Evolutionary conservation across 148 eudicot genomes (phyloP).

Genomic region (Fagopyrum homotropicum): DNA sequence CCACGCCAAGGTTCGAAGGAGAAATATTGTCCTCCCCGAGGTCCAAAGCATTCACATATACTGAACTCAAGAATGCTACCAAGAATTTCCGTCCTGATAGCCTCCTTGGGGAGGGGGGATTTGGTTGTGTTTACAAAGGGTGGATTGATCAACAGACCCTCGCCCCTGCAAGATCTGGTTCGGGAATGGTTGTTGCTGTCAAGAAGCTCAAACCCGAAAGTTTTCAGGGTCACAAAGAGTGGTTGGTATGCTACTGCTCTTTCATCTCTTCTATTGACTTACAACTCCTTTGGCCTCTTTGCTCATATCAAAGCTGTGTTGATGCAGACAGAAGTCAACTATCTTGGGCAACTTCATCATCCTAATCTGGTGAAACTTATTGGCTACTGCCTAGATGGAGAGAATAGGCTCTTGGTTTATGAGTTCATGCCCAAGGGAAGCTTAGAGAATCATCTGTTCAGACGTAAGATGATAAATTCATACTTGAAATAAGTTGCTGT

Average conservation of each 20-base stretch:
- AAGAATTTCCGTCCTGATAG: constrained; percentile 47
- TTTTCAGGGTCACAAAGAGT: constrained; percentile 77
- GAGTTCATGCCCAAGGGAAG: constrained; percentile 34
- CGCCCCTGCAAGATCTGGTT: constrained; percentile 57
- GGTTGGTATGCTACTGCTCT: constrained; percentile 27
- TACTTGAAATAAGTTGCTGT: neutral
- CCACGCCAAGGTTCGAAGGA: constrained; percentile 37
- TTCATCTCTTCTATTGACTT: too few relatives aligned
- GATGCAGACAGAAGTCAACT: constrained; percentile 27
- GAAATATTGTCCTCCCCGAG: constrained; percentile 27
- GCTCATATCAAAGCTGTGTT: neutral
- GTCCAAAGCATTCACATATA: constrained; percentile 41
- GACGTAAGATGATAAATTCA: constrained; percentile 20
- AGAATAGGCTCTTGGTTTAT: constrained; percentile 30
- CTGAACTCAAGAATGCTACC: constrained; percentile 20
- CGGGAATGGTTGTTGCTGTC: constrained; percentile 71
- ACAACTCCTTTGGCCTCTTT: neutral
- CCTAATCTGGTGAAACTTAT: constrained; percentile 32
- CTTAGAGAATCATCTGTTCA: constrained; percentile 31
- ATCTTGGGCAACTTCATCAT: constrained; percentile 32
- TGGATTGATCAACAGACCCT: constrained; percentile 68
- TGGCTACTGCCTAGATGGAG: constrained; percentile 31
- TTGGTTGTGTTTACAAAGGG: constrained; percentile 70
- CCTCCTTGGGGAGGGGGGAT: constrained; percentile 82
- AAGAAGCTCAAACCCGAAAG: constrained; percentile 26